Evolutionary conservation across 2,329 filamentous ascomycete species (phyloP), one percentile per base, ranked within the genome.

Genomic region (Cladosporium sphaerospermum): DNA sequence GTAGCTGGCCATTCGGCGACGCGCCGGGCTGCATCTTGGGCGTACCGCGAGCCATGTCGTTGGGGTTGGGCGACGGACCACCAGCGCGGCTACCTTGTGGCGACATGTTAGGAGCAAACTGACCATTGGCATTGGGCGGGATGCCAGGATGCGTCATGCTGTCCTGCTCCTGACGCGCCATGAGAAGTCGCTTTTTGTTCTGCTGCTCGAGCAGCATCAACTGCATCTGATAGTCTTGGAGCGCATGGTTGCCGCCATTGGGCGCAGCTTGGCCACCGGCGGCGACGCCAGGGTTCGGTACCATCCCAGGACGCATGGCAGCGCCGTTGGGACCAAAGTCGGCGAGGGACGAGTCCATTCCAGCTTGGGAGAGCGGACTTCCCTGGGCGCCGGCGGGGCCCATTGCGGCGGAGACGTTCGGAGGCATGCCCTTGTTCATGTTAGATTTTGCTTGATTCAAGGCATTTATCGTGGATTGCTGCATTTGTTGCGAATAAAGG

Each of bases 141-240:
- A 61, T 64, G 31, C 75, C 76, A 19, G 78, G 79, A 47, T 76
- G 59, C 47, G 73, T 77, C 69, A 84, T 78, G 64, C 73, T 82
- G 58, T 91, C 88, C 69, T 92, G 87, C 67, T 90, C 82, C 70
- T 84, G 86, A 14, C 88, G 82, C 36, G 88, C 88, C 86, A 90
- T 89, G 76, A 90, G 83, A 45, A 92, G 76, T 14, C 88, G 78
- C 71, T 90, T 91, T 77, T 91, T 92, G 63, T 92, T 92, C 71
- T 92, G 87, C 70, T 91, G 88, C 71, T 92, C 88, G 13, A 92
- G 78, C 46, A 91, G 73, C 88, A 91, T 92, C 66, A 92, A 73
- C 68, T 92, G 88, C 87, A 91, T 91, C 73, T 92, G 88, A 64
- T 92, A 92, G 68, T 93, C 88, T 69, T 91, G 87, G 43, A 92